phyloP scores from a whole-genome alignment of 371 early-diverging fungal species.

The Rhizomucor pusillus region DNA sequence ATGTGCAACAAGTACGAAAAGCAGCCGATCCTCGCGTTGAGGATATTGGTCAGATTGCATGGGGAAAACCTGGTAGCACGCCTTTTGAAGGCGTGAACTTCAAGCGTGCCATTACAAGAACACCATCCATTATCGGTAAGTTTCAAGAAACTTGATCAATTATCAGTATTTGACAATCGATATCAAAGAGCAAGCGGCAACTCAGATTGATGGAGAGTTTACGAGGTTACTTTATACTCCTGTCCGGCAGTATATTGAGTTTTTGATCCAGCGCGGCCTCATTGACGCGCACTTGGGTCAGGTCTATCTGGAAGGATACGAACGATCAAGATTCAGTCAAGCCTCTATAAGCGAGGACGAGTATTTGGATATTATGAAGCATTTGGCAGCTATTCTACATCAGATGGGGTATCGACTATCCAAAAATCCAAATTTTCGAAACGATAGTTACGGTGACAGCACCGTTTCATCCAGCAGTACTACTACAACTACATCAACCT shows the following conservation, averaged over 20 bases:
- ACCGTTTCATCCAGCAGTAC: neutral
- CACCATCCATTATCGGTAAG: conserved; percentile 62
- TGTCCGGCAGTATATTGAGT: conserved; percentile 57
- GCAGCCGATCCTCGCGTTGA: conserved; percentile 54
- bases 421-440: conserved; percentile 1
- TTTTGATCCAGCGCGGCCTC: conserved; percentile 44
- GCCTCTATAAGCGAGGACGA: conserved; percentile 31
- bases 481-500: neutral
- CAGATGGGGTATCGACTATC: conserved; percentile 37
- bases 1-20: conserved; percentile 47
- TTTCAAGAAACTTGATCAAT: neutral
- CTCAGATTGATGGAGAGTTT: conserved; percentile 36
- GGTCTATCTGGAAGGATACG: conserved; percentile 57
- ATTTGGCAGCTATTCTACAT: conserved; percentile 42
- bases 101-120: conserved; percentile 61
- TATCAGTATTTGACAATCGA: neutral
- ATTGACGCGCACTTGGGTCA: conserved; percentile 46
- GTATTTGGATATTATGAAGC: conserved; percentile 45
- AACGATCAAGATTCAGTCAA: conserved; percentile 53
- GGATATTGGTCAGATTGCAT: conserved; percentile 57
- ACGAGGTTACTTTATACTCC: conserved; percentile 50
- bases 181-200: conserved; percentile 49
- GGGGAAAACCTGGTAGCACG: conserved; percentile 58
- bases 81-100: conserved; percentile 57
- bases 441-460: neutral